Base-by-base conservation (phyloP, 2,329 filamentous ascomycete species). In the Rutstroemia sp. region DNA sequence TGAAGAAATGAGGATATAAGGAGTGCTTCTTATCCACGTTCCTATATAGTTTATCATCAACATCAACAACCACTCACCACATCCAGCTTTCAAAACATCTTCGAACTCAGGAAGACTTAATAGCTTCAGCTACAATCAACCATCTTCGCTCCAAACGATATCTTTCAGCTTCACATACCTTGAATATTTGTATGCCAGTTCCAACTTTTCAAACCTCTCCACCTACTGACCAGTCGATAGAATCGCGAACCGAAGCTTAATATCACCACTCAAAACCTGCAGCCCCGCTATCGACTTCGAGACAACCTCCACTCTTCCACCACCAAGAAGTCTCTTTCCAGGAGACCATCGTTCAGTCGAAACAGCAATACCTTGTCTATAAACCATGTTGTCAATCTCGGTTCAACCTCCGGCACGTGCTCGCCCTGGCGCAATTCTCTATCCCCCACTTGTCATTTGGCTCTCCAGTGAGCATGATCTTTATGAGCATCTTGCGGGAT, bases 381-480 rank as follows among this genome's bases (percentile, higher is more conserved):
- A 25, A 25, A 55, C 6, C 30, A 55, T 55, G 52, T 55, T 55
- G 38, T 36, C 51, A 40, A 51, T 69, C 16, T 64, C 62, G 42
- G 63, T 68, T 46, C 67, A 68, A 54, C 66, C 67, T 45, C 61
- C 65, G 19, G 54, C 57, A n/a, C 58, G 60, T 48, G 57, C 58
- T 21, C 58, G 61, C 23, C 60, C 62, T 30, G 65, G 65, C 8
- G 56, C 61, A 7, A 46, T 61, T 49, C 56, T 68, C 3, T 66
- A 64, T 45, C 65, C 66, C 48, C 67, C 67, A 46, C 42, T 66
- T 7, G 61, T 63, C 39, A 66, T 63, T 42, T 56, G 57, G 25
- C 57, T 69, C 16, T 61, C 61, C 23, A 65, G 61, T 44, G 61
- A 65, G 9, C 56, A 58, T 14, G 62, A 58, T 48, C 60, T 65